Conservation (phyloP, 202 grass and related monocot genomes). For the Panicum hallii region DNA sequence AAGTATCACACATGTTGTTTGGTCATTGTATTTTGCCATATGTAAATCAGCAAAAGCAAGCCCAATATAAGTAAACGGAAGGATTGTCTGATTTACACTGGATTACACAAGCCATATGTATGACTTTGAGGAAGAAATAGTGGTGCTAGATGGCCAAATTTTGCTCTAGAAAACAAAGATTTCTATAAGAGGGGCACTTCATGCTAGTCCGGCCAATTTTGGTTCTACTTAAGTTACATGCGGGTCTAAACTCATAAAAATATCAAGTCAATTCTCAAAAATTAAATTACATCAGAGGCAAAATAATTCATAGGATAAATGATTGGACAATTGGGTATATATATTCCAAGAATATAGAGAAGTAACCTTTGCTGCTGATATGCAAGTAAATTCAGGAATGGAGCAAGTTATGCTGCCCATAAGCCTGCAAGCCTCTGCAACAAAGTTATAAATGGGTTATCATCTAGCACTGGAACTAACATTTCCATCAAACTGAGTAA, state of each 20-base stretch:
- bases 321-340: constrained; percentile 29
- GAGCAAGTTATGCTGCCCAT: constrained; percentile 77
- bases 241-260: constrained; percentile 19
- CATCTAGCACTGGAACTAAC: constrained; percentile 18
- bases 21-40: not conserved
- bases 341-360: constrained; percentile 38
- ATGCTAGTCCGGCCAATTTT: not conserved
- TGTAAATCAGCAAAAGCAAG: not conserved
- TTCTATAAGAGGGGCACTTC: not conserved
- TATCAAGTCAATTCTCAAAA: constrained; percentile 20
- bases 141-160: not conserved
- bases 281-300: constrained; percentile 18
- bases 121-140: not conserved
- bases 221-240: constrained; percentile 19
- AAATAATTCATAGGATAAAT: constrained; percentile 29
- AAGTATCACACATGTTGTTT: not conserved
- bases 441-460: constrained; percentile 38
- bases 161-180: not conserved
- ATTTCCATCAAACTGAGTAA: constrained; percentile 10
- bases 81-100: not conserved
- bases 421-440: constrained; percentile 86
- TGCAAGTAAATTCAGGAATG: constrained; percentile 94
- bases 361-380: constrained; percentile 85
- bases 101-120: not conserved
- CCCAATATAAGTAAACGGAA: not conserved